Evolutionary conservation across 805 yeast species (phyloP), one percentile per base, ranked within the genome.

Genomic region (Ogataea paraovalis): DNA sequence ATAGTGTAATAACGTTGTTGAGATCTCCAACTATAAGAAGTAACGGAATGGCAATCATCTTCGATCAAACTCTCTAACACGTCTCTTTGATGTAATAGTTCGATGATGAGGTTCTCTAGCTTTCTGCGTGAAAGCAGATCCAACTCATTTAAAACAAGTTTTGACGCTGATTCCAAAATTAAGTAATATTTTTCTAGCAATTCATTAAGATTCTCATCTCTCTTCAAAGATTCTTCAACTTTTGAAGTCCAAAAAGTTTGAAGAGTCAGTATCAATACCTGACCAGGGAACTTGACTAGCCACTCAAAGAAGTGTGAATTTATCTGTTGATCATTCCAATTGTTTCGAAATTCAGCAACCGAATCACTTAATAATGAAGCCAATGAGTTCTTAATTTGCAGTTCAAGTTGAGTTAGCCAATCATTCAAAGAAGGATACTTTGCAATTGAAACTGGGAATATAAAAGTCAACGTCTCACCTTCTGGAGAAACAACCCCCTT

Each of bases 361-460:
- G 60, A 83, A 65, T 2, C 56, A 46, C 21, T 39, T 50, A 18
- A 73, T 58, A 36, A 59, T 45, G 0, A 39, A 0, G 82, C 68
- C 4, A 90, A 53, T 0, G 92, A 69, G 0, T 55, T 27, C 45
- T 72, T 78, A 16, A 83, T 65, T 46, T 76, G 79, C 0, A 50
- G 44, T 45, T 89, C 96, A 2, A 91, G 64, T 14, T 65, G 70
- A 2, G 62, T 54, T 44, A 91, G 64, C 89, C 95, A 84, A 20
- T 80, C 85, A 39, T 79, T 70, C 27, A 84, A 68, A 14, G 74
- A 62, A 0, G 75, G 67, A 37, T 60, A 60, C 12, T 73, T 67
- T 0, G 62, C 57, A 3, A 80, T 51, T 0, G 76, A 67, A 0
- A 89, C 71, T 0, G 79, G 73, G 2, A 61, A 56, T 0, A 36